These are phyloP conservation scores for Melastoma candidum DNA, from an alignment of 441 rosid species.

Conservation along the genomic window DNA sequence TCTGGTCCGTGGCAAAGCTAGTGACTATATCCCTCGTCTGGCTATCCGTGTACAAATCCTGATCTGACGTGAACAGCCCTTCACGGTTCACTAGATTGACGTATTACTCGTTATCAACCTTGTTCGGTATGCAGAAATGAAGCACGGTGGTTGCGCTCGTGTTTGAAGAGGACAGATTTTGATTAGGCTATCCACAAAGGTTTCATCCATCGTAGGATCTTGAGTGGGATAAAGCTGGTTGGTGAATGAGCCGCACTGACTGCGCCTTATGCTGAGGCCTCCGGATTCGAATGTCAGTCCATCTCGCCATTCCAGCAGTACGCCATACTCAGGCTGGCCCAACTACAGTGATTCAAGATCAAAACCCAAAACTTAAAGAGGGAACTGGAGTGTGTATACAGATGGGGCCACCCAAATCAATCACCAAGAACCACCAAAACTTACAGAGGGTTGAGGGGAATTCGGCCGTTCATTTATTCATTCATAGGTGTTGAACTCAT, in stretches of 20 bases:
- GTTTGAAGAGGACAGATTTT: slow-evolving; percentile 36
- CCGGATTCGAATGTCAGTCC: slow-evolving; percentile 54
- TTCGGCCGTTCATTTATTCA: too few species aligned
- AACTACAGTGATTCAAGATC: slow-evolving; percentile 26
- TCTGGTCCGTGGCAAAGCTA: slow-evolving; percentile 46
- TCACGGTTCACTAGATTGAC: slow-evolving; percentile 74
- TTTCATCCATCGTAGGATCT: slow-evolving; percentile 52
- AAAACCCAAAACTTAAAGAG: not conserved
- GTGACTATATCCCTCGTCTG: slow-evolving; percentile 52
- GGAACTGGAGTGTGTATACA: too few species aligned
- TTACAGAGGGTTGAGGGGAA: too few species aligned
- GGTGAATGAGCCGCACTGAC: slow-evolving; percentile 49
- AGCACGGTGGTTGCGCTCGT: slow-evolving; percentile 32
- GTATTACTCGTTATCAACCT: slow-evolving; percentile 74
- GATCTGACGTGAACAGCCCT: slow-evolving; percentile 83
- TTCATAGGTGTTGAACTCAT: too few species aligned
- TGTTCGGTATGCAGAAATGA: slow-evolving; percentile 57
- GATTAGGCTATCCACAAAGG: slow-evolving; percentile 51
- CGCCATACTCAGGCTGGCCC: slow-evolving; percentile 75
- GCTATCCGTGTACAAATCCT: slow-evolving; percentile 50
- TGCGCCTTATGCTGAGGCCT: slow-evolving; percentile 62
- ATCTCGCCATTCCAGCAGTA: slow-evolving; percentile 76
- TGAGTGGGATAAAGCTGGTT: slow-evolving; percentile 60
- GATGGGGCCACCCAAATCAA: too few species aligned
- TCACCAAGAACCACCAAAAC: too few species aligned